Evolutionary conservation across 73 alveolate species (phyloP).

Genomic region (Paramecium tetraurelia): DNA sequence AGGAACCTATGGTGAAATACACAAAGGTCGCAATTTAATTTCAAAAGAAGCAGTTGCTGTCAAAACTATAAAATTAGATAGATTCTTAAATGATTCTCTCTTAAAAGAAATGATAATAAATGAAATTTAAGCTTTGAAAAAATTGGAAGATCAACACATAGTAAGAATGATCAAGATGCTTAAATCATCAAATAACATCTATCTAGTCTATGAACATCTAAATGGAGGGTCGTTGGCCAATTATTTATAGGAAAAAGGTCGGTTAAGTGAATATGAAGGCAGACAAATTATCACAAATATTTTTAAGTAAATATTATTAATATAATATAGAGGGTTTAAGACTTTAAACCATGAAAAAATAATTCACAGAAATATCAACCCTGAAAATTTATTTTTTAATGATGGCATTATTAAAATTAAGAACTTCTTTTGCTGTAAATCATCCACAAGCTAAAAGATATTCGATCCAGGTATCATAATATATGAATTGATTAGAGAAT

Average conservation of each 20-base stretch:
- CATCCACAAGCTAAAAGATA: conserved; percentile 17
- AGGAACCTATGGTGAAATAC: conserved; percentile 57
- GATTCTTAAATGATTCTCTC: conserved; percentile 42
- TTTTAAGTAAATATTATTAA: not conserved
- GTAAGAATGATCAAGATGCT: conserved; percentile 60
- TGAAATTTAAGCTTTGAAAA: conserved; percentile 49
- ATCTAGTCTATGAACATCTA: conserved; percentile 42
- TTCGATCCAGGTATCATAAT: conserved; percentile 7
- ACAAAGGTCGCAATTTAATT: conserved; percentile 55
- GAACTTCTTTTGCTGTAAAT: conserved; percentile 52
- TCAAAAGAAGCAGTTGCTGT: conserved; percentile 64
- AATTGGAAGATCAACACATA: conserved; percentile 47
- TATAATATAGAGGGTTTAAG: not conserved
- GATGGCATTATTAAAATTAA: conserved; percentile 37
- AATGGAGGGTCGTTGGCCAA: conserved; percentile 39
- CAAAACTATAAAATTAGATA: conserved; percentile 42
- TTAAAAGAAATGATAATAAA: conserved; percentile 54
- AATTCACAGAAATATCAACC: conserved; percentile 34
- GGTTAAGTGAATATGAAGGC: conserved; percentile 25
- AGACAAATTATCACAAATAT: not conserved
- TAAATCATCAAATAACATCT: conserved; percentile 50
- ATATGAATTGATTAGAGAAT: conserved; percentile 23
- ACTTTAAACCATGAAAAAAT: conserved; percentile 50
- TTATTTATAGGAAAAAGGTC: conserved; percentile 33
- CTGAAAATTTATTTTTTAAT: conserved; percentile 8